phyloP scores from a whole-genome alignment of 805 yeast genomes.

The Nakazawaea populi region DNA sequence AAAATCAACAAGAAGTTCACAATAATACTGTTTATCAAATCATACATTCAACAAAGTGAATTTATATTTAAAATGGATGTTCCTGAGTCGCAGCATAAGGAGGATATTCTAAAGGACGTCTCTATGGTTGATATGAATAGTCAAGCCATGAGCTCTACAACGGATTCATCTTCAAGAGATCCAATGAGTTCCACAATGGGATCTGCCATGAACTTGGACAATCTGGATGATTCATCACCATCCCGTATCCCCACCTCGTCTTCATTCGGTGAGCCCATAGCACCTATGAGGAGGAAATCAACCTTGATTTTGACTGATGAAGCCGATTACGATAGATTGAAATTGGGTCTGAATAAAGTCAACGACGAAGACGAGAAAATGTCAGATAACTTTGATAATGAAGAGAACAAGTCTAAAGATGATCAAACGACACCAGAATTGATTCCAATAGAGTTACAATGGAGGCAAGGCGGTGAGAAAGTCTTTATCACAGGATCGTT shows the following conservation, averaged over 20 bases:
- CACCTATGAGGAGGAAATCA: conserved; percentile 52
- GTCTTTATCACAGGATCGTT: conserved; percentile 97
- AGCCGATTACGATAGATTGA: conserved; percentile 46
- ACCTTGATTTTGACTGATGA: conserved; percentile 71
- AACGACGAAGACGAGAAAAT: conserved; percentile 20
- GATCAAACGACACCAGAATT: conserved; percentile 16
- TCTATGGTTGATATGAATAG: conserved; percentile 27
- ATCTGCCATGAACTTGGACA: conserved; percentile 14
- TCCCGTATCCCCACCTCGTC: not conserved
- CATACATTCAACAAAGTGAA: too few relatives aligned
- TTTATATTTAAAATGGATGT: conserved; percentile 1
- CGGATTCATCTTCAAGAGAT: not conserved
- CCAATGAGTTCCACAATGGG: not conserved
- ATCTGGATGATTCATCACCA: not conserved
- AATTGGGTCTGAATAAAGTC: conserved; percentile 25
- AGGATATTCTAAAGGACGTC: conserved; percentile 21
- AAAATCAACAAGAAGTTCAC: not conserved
- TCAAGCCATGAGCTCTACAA: conserved; percentile 1
- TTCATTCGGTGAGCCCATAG: conserved; percentile 9
- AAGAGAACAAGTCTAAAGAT: conserved; percentile 18
- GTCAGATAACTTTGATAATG: conserved; percentile 18
- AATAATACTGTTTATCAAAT: too few relatives aligned
- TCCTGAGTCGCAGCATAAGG: conserved; percentile 9
- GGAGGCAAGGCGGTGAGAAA: conserved; percentile 96
- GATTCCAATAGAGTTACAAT: conserved; percentile 63